phyloP scores from a whole-genome alignment of 2,329 filamentous ascomycete genomes.

The Mollisiaceae sp. region DNA sequence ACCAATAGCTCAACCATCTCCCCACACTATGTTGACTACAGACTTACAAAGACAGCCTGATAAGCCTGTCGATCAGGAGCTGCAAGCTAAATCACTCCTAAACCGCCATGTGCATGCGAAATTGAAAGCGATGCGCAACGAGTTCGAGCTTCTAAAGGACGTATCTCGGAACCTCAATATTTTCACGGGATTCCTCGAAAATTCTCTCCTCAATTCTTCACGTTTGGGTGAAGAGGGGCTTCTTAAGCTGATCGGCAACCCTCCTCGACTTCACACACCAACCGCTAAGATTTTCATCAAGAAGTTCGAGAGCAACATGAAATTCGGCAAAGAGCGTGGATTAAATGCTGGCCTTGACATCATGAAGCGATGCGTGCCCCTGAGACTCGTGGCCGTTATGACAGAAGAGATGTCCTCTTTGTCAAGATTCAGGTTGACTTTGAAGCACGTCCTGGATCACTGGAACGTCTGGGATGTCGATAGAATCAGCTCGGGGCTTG shows the following conservation, averaged over 20 bases:
- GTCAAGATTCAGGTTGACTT: background rate
- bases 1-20: background rate
- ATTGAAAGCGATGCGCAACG: background rate
- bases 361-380: background rate
- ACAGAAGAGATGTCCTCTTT: background rate
- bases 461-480: background rate
- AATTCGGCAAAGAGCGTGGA: background rate
- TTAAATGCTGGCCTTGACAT: background rate
- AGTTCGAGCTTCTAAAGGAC: background rate
- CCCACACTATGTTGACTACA: background rate
- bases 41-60: background rate
- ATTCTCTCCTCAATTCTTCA: background rate
- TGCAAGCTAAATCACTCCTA: background rate
- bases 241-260: background rate
- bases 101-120: too few relatives aligned
- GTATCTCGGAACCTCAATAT: background rate
- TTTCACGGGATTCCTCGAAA: background rate
- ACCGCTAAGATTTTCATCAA: background rate
- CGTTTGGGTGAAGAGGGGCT: background rate
- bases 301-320: background rate
- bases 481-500: background rate
- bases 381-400: background rate
- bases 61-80: background rate
- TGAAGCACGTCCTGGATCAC: background rate
- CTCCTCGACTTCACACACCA: background rate